Evolutionary conservation across 139 green algal species (phyloP).

Genomic region (Chlorella sp.): DNA sequence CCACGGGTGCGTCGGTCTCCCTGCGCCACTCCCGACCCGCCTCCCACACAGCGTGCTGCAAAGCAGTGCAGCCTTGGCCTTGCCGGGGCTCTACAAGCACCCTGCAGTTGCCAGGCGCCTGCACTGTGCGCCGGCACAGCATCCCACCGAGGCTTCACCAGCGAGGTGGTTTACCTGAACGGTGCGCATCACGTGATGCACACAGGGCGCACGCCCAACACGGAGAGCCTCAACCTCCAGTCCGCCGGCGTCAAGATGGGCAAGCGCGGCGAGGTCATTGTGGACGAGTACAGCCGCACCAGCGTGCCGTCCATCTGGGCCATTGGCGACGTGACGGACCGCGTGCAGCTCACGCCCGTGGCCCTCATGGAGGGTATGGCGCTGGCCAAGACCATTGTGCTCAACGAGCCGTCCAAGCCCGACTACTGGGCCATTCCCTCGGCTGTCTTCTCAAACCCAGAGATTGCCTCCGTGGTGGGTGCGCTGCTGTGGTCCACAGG

Average conservation of each 20-base stretch:
- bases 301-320: slow-evolving; percentile 84
- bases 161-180: too few relatives aligned
- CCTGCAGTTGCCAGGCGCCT: too few relatives aligned
- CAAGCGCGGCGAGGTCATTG: slow-evolving; percentile 49
- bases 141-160: too few relatives aligned
- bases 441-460: slow-evolving; percentile 85
- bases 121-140: too few relatives aligned
- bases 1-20: slow-evolving; percentile 26
- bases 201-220: slow-evolving; percentile 81
- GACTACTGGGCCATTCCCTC: slow-evolving; percentile 70
- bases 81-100: not conserved
- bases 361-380: slow-evolving; percentile 88
- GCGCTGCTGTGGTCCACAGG: too few relatives aligned
- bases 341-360: slow-evolving; percentile 57
- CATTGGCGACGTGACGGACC: slow-evolving; percentile 92
- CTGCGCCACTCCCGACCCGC: not conserved
- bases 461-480: slow-evolving; percentile 77
- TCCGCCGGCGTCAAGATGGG: slow-evolving; percentile 63
- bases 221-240: slow-evolving; percentile 62
- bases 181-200: too few relatives aligned
- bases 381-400: slow-evolving; percentile 80
- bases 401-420: slow-evolving; percentile 67
- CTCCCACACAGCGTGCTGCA: not conserved
- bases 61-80: not conserved
- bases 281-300: slow-evolving; percentile 86